These are phyloP conservation scores for Cryptococcus sp. DNA, from an alignment of 1,284 basidiomycete species.

Conservation along the genomic window DNA sequence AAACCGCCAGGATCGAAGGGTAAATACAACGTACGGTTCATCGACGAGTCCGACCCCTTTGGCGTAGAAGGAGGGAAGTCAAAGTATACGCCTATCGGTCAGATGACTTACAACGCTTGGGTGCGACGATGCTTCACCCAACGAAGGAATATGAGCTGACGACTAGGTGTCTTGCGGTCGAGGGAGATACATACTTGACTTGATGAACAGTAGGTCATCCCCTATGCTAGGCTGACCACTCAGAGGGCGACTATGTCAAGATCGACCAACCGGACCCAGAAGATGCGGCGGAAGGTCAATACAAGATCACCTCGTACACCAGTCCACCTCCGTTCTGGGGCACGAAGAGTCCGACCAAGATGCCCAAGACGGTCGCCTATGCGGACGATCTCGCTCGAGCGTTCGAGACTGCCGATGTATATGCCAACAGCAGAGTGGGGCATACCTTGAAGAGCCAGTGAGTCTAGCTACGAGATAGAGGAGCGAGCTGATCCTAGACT, in stretches of 20 bases:
- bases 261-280: slow-evolving; percentile 50
- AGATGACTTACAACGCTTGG: slow-evolving; percentile 50
- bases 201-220: slow-evolving; percentile 51
- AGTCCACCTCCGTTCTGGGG: not conserved
- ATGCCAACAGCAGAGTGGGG: slow-evolving; percentile 10
- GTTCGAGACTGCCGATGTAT: slow-evolving; percentile 46
- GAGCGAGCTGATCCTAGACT: slow-evolving; percentile 49
- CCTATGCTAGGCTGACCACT: not conserved
- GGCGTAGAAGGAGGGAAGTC: slow-evolving; percentile 23
- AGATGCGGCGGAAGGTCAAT: slow-evolving; percentile 3
- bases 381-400: slow-evolving; percentile 15
- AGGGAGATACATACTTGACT: slow-evolving; percentile 69
- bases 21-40: slow-evolving; percentile 55
- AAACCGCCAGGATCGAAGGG: slow-evolving; percentile 49
- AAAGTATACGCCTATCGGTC: slow-evolving; percentile 49
- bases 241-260: slow-evolving; percentile 62
- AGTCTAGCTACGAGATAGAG: slow-evolving; percentile 5
- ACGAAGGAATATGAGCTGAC: no score
- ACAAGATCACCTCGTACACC: slow-evolving; percentile 17
- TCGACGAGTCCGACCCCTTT: slow-evolving; percentile 76
- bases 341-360: not conserved
- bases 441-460: no score
- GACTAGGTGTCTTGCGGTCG: slow-evolving; percentile 73
- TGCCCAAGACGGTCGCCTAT: not conserved
- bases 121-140: slow-evolving; percentile 12